Conservation (phyloP, 2,329 filamentous ascomycete genomes). For the Pseudopithomyces maydicus region DNA sequence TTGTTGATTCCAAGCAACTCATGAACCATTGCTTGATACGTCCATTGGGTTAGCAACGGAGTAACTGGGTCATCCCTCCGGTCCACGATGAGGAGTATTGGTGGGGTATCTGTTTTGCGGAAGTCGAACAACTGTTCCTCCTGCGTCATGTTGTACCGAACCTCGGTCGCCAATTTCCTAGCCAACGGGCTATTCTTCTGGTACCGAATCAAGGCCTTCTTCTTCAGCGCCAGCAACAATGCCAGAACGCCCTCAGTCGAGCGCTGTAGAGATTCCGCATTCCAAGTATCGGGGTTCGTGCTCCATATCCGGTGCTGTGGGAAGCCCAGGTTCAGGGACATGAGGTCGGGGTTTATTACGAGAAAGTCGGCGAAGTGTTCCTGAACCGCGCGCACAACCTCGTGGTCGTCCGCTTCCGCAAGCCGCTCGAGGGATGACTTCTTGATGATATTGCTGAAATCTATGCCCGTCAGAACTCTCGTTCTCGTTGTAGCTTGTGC, state of each 20-base stretch:
- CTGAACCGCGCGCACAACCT: constrained; percentile 91
- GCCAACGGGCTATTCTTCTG: constrained; percentile 87
- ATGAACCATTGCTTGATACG: constrained; percentile 99
- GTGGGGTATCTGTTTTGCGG: constrained; percentile 89
- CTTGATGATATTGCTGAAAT: constrained; percentile 96
- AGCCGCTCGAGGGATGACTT: constrained; percentile 94
- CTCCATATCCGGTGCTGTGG: constrained; percentile 82
- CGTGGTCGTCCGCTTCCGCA: constrained; percentile 95
- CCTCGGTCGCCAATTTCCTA: constrained; percentile 91
- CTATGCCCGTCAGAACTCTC: constrained; percentile 44
- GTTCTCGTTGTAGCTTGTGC: not conserved
- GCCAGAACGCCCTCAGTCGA: constrained; percentile 87
- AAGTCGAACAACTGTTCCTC: constrained; percentile 98
- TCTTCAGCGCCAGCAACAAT: constrained; percentile 86
- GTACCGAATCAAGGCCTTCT: constrained; percentile 93
- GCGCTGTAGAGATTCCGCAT: constrained; percentile 82
- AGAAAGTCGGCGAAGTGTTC: constrained; percentile 97
- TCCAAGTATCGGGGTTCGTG: constrained; percentile 83
- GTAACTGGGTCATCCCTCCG: constrained; percentile 94
- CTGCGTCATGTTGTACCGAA: constrained; percentile 90
- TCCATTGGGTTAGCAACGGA: constrained; percentile 95
- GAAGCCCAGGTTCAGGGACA: constrained; percentile 75
- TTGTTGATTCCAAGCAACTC: constrained; percentile 93
- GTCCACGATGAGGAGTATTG: constrained; percentile 88
- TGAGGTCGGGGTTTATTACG: constrained; percentile 92